A percentile compares a stretch with the other conserved stretches of the same genome.
These are phyloP conservation scores for Babesia divergens DNA, from an alignment of 169 alveolate genomes.

Conservation along the genomic window DNA sequence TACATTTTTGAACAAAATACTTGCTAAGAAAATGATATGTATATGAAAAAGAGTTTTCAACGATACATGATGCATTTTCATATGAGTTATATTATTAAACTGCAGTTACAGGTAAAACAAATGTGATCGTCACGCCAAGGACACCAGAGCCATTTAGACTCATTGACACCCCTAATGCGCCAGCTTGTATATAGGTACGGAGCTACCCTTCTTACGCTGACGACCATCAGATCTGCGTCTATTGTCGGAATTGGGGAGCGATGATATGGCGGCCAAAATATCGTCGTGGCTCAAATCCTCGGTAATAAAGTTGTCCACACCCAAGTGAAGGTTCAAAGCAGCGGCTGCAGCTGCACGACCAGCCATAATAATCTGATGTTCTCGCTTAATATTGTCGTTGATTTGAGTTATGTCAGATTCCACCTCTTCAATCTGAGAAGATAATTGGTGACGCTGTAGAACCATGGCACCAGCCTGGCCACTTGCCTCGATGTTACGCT, in stretches of 20 bases:
- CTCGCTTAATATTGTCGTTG: slow-evolving; percentile 13
- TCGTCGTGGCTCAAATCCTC: slow-evolving; percentile 43
- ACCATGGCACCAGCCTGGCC: slow-evolving; percentile 5
- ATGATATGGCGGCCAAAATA: slow-evolving; percentile 33
- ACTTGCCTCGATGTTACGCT: neutral
- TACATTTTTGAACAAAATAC: neutral
- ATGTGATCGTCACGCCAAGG: neutral
- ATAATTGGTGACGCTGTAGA: slow-evolving; percentile 16
- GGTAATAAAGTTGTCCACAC: slow-evolving; percentile 46
- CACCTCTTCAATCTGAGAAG: slow-evolving; percentile 15
- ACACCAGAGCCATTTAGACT: slow-evolving; percentile 19
- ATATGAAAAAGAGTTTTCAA: neutral
- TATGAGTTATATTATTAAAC: slow-evolving; percentile 12
- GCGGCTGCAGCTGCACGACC: slow-evolving; percentile 37
- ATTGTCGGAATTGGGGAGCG: neutral
- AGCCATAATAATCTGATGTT: slow-evolving; percentile 19
- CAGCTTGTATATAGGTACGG: slow-evolving; percentile 9
- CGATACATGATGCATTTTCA: neutral
- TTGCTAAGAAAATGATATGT: neutral
- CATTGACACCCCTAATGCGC: slow-evolving; percentile 23
- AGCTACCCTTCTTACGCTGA: slow-evolving; percentile 5
- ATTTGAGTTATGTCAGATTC: neutral
- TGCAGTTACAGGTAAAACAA: neutral
- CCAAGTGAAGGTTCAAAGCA: slow-evolving; percentile 43
- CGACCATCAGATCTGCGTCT: neutral